Base-by-base conservation (phyloP, 2,329 filamentous ascomycete genomes). In the Ilyonectria mors-panacis region DNA sequence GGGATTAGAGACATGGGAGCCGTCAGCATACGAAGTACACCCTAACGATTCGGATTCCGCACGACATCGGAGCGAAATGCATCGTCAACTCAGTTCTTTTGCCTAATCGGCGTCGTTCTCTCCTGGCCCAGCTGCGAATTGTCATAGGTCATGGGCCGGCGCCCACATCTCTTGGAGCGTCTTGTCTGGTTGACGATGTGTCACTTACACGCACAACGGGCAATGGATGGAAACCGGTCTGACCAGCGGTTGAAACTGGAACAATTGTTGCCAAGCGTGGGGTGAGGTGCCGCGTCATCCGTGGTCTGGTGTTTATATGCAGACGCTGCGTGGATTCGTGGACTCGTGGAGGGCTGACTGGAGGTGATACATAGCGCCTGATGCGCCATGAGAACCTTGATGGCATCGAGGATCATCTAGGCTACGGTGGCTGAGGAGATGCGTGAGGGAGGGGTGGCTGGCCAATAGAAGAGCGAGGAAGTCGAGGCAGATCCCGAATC, bases 341-440 rank as follows among this genome's bases (percentile, higher is more conserved):
- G 42, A 45, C 13, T 39, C 13, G 37, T 39, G 55, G 39, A 58
- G 48, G 47, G 63, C 56, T 50, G 63, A 58, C 67, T 30, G 47
- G 59, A 56, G 62, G 39, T 42, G 39, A 42, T 42, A 35, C 47
- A 65, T 57, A 30, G 55, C 54, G 65, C 65, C 62, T 47, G 30
- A 59, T 51, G 65, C 59, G 58, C 45, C 56, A 42, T 70, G 72
- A 70, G 74, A 75, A 76, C 74, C 74, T 68, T 76, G 74, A 76
- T 76, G 72, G 72, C 50, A 67, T 71, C 57, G n/a, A 44, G 23
- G 50, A 55, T 63, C 42, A 63, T 33, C 59, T 39, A 15, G 51
- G 60, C 39, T 13, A 33, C 48, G 73, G 74, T 76, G 74, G 73
- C 74, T 76, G 63, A 26, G 45, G 28, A 23, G 39, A 21, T 4